Evolutionary conservation across 495 filamentous ascomycete genomes (phyloP).

Genomic region (Annulohypoxylon moriforme): DNA sequence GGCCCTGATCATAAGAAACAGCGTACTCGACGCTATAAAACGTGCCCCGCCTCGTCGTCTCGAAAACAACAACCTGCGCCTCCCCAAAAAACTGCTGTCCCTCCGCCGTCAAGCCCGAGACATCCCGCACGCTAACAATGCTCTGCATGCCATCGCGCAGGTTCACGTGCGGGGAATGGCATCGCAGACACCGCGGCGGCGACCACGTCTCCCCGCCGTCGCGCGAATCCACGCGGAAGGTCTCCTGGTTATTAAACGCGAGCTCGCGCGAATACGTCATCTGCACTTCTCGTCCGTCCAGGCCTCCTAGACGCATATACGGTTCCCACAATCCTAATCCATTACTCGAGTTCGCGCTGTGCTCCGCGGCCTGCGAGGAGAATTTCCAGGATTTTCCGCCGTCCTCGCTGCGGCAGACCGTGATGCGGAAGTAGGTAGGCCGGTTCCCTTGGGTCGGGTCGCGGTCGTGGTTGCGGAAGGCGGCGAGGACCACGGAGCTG

Average conservation of each 20-base stretch:
- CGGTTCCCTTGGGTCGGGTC: constrained; percentile 40
- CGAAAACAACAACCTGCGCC: constrained; percentile 68
- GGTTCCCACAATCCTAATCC: constrained; percentile 71
- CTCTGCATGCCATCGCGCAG: constrained; percentile 71
- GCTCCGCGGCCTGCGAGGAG: constrained; percentile 61
- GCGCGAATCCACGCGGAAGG: constrained; percentile 65
- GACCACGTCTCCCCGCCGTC: constrained; percentile 67
- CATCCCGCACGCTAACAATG: constrained; percentile 54
- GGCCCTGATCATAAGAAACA: constrained; percentile 68
- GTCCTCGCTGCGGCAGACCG: constrained; percentile 67
- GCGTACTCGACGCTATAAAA: constrained; percentile 65
- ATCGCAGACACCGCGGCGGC: constrained; percentile 43
- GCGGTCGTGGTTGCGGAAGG: constrained; percentile 72
- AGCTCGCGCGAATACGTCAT: constrained; percentile 64
- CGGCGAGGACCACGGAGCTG: constrained; percentile 60
- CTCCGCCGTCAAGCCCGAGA: constrained; percentile 36
- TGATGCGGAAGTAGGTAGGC: constrained; percentile 69
- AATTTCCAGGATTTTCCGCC: constrained; percentile 65
- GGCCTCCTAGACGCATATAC: constrained; percentile 63
- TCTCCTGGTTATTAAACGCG: constrained; percentile 63
- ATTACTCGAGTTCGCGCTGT: constrained; percentile 51
- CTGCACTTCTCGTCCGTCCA: constrained; percentile 60
- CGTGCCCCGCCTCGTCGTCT: constrained; percentile 61
- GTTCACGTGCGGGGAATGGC: constrained; percentile 46
- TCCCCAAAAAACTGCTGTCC: constrained; percentile 32